Percentiles rank a stretch among this genome's conserved stretches.
phyloP scores from a whole-genome alignment of 2,329 filamentous ascomycete species.

The Talaromyces sp. region DNA sequence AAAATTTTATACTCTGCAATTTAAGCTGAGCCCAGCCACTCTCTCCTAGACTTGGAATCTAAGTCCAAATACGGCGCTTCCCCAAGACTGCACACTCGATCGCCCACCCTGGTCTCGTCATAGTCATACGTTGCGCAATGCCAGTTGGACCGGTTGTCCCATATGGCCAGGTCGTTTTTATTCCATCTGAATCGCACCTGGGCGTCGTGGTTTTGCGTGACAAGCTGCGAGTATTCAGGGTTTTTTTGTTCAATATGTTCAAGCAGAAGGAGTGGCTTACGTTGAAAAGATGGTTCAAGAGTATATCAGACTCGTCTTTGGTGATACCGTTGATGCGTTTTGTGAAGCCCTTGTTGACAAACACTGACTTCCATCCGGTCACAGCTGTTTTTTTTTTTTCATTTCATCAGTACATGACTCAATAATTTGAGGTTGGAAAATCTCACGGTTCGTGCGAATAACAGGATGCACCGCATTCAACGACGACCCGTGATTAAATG shows the following conservation, averaged over 20 bases:
- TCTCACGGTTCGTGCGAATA: slow-evolving; percentile 52
- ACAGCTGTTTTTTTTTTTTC: slow-evolving; percentile 34
- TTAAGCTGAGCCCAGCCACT: not conserved
- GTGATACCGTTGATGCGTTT: slow-evolving; percentile 43
- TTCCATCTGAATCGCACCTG: slow-evolving; percentile 3
- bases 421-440: not conserved
- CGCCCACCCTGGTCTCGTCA: not conserved
- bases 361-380: slow-evolving; percentile 59
- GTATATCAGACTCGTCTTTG: slow-evolving; percentile 29
- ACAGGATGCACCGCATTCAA: slow-evolving; percentile 54
- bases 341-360: slow-evolving; percentile 39
- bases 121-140: slow-evolving; percentile 1
- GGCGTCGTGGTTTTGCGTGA: slow-evolving; percentile 5
- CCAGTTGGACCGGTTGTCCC: slow-evolving; percentile 31
- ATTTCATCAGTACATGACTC: not conserved
- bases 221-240: not conserved
- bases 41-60: slow-evolving; percentile 16
- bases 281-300: slow-evolving; percentile 6
- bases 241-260: not conserved
- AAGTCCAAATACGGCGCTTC: slow-evolving; percentile 33
- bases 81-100: slow-evolving; percentile 20
- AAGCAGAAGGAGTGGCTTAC: not conserved
- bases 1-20: not conserved
- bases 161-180: slow-evolving; percentile 22
- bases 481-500: slow-evolving; percentile 51